A percentile compares a stretch with the other conserved stretches of the same genome.
Conservation (phyloP, 2,329 filamentous ascomycete genomes). For the Cordyceps sp. region DNA sequence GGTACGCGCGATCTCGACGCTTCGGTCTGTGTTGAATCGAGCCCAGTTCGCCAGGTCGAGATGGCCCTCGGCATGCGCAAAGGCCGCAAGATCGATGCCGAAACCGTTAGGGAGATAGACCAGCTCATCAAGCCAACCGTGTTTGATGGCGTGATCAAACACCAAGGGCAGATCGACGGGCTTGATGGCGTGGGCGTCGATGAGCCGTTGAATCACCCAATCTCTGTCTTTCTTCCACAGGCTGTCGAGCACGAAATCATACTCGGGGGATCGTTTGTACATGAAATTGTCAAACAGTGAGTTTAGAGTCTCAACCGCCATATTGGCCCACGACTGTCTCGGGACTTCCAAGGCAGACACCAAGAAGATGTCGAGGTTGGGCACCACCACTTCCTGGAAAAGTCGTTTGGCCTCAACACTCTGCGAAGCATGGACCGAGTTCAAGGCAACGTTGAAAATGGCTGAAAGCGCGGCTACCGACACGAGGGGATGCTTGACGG, state of each 20-base stretch:
- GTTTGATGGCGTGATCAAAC: constrained; percentile 53
- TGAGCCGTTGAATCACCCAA: constrained; percentile 70
- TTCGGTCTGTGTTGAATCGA: constrained; percentile 49
- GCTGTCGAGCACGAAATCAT: constrained; percentile 79
- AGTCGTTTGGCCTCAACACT: constrained; percentile 46
- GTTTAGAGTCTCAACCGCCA: constrained; percentile 59
- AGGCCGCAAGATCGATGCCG: constrained; percentile 70
- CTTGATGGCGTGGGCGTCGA: constrained; percentile 66
- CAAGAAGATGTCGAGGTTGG: constrained; percentile 64
- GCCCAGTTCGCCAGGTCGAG: constrained; percentile 74
- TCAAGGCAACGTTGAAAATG: constrained; percentile 48
- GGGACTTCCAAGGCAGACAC: constrained; percentile 63
- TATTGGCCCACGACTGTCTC: constrained; percentile 53
- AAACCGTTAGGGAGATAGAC: constrained; percentile 68
- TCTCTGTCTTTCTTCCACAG: constrained; percentile 80
- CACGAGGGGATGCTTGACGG: constrained; percentile 71
- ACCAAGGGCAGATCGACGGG: constrained; percentile 29
- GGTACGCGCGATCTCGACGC: constrained; percentile 50
- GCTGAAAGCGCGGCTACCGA: constrained; percentile 69
- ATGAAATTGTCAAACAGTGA: constrained; percentile 74
- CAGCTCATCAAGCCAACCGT: constrained; percentile 71
- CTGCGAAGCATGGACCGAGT: constrained; percentile 43
- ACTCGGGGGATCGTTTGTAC: constrained; percentile 58
- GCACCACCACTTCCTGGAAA: constrained; percentile 50
- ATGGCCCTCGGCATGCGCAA: constrained; percentile 66